Percentiles rank a stretch among this genome's conserved stretches.
phyloP scores from a whole-genome alignment of 2,329 filamentous ascomycete species.

The Blastomyces parvus region DNA sequence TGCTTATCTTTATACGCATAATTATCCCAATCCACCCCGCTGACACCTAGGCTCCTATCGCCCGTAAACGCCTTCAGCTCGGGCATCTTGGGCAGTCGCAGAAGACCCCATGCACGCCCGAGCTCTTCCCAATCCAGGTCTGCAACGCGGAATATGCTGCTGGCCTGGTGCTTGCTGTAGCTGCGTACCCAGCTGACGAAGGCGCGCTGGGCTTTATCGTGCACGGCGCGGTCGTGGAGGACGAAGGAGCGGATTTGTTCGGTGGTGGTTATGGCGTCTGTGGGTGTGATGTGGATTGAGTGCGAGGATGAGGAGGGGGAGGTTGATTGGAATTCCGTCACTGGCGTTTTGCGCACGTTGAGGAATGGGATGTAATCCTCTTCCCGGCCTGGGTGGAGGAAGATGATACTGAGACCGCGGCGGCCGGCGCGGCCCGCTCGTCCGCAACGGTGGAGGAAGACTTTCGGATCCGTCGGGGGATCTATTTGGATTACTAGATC shows the following conservation, averaged over 20 bases:
- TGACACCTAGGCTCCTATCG: conserved; percentile 52
- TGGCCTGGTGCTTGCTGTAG: conserved; percentile 83
- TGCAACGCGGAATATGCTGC: conserved; percentile 74
- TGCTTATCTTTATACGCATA: conserved; percentile 64
- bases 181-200: conserved; percentile 91
- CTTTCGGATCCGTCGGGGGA: conserved; percentile 77
- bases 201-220: conserved; percentile 80
- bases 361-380: conserved; percentile 86
- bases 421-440: conserved; percentile 55
- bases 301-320: conserved; percentile 33
- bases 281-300: conserved; percentile 48
- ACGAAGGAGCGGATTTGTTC: conserved; percentile 51
- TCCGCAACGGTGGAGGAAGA: conserved; percentile 58
- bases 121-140: conserved; percentile 81
- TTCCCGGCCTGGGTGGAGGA: conserved; percentile 75
- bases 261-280: conserved; percentile 51
- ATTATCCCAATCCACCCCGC: conserved; percentile 48
- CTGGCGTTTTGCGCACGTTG: conserved; percentile 76
- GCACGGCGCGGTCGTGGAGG: conserved; percentile 54
- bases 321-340: conserved; percentile 28
- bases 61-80: conserved; percentile 68
- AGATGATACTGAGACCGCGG: conserved; percentile 72
- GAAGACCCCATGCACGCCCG: conserved; percentile 72
- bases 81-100: conserved; percentile 87
- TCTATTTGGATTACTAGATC: conserved; percentile 88